Conservation (phyloP, 768 basidiomycete species). For the Kwoniella dendrophila region DNA sequence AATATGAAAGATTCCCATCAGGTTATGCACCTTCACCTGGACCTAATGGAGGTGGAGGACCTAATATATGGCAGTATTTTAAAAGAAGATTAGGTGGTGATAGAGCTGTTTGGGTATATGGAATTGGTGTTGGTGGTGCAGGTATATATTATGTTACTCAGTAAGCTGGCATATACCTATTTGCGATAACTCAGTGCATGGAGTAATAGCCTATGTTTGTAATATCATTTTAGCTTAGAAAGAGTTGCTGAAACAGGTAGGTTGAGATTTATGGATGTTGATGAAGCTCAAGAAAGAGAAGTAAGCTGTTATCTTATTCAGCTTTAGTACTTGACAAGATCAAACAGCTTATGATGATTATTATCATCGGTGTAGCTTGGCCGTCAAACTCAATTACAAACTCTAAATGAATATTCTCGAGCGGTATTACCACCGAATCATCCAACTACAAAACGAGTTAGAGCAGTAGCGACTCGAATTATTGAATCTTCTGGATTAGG, state of each 20-base stretch:
- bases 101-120: conserved; percentile 47
- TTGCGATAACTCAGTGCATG: neutral
- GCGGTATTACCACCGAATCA: conserved; percentile 70
- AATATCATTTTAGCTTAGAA: conserved; percentile 65
- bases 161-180: conserved; percentile 29
- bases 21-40: conserved; percentile 18
- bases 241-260: conserved; percentile 82
- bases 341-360: neutral
- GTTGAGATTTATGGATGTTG: conserved; percentile 83
- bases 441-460: conserved; percentile 68
- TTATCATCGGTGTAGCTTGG: conserved; percentile 39
- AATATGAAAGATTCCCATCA: conserved; percentile 46
- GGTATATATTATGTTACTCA: conserved; percentile 52
- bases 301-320: conserved; percentile 62
- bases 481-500: conserved; percentile 75
- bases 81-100: conserved; percentile 47
- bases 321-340: no score
- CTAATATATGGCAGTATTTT: conserved; percentile 31
- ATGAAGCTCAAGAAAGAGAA: conserved; percentile 63
- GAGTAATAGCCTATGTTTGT: neutral
- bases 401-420: conserved; percentile 62
- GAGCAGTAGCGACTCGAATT: conserved; percentile 68
- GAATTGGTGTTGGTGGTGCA: conserved; percentile 42
- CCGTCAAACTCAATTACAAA: conserved; percentile 56
- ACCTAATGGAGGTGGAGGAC: conserved; percentile 23